These are phyloP conservation scores for Blastomyces silverae DNA, from an alignment of 2,329 filamentous ascomycete species.

Conservation along the genomic window DNA sequence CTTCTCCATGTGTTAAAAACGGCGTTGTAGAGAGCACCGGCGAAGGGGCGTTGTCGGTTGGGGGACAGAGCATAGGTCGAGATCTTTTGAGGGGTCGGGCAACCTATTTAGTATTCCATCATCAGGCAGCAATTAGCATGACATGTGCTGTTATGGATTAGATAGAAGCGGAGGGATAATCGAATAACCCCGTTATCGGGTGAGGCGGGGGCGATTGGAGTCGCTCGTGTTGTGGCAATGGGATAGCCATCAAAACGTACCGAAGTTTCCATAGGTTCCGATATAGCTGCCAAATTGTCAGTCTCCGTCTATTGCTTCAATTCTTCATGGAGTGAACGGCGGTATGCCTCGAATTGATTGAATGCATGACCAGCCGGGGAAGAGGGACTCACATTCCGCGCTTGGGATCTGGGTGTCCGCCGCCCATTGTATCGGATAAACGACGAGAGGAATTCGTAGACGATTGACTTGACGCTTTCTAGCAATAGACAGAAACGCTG, in stretches of 20 bases:
- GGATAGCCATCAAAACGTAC: slow-evolving; percentile 8
- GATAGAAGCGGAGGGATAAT: neutral
- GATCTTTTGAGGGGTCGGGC: slow-evolving; percentile 47
- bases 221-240: neutral
- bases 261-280: slow-evolving; percentile 12
- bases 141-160: neutral
- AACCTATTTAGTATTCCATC: slow-evolving; percentile 7
- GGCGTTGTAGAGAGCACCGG: slow-evolving; percentile 68
- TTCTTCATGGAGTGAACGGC: neutral
- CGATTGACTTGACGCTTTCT: neutral
- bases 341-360: neutral
- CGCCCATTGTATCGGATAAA: slow-evolving; percentile 31
- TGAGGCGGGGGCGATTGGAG: neutral
- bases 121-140: neutral
- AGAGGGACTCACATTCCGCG: slow-evolving; percentile 37
- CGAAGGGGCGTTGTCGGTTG: slow-evolving; percentile 85
- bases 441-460: slow-evolving; percentile 6
- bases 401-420: slow-evolving; percentile 36
- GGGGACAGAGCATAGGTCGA: slow-evolving; percentile 67
- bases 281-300: slow-evolving; percentile 13
- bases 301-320: neutral
- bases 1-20: slow-evolving; percentile 95
- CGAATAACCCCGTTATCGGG: neutral
- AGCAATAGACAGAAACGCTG: slow-evolving; percentile 1
- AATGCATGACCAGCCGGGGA: neutral